Evolutionary conservation across 352 stramenopile species (phyloP).

Genomic region (Albugo laibachii): DNA sequence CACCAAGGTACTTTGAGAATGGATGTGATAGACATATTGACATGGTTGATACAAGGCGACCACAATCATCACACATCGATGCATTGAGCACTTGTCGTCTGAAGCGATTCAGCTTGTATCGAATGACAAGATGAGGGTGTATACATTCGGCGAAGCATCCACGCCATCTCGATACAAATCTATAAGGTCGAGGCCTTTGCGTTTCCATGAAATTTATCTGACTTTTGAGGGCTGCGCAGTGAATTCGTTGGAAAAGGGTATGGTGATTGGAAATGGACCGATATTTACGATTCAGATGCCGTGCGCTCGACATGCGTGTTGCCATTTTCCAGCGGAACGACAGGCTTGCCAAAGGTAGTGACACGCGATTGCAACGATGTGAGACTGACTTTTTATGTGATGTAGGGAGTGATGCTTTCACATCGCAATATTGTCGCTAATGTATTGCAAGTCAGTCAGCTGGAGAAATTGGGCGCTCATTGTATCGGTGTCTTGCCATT

Average conservation of each 20-base stretch:
- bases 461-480: conserved; percentile 34
- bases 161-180: conserved; percentile 16
- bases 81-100: conserved; percentile 20
- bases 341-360: conserved; percentile 70
- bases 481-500: conserved; percentile 75
- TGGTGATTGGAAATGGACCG: too few relatives aligned
- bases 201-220: too few relatives aligned
- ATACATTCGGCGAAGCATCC: conserved; percentile 19
- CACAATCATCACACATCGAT: conserved; percentile 27
- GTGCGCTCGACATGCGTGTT: conserved; percentile 20
- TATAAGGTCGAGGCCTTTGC: conserved; percentile 27
- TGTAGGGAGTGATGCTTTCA: conserved; percentile 73
- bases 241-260: too few relatives aligned
- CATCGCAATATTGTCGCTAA: conserved; percentile 82
- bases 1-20: conserved; percentile 10
- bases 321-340: conserved; percentile 90
- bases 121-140: conserved; percentile 17
- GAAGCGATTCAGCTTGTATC: conserved; percentile 16
- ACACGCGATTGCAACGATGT: too few relatives aligned
- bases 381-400: not conserved
- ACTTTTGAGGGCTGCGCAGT: conserved; percentile 40
- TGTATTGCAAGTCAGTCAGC: conserved; percentile 53
- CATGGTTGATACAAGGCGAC: not conserved
- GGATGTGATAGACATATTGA: not conserved
- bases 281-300: conserved; percentile 14